Evolutionary conservation across 768 basidiomycete genomes (phyloP), one percentile per base, ranked within the genome.

Genomic region (Leccinellum albellum): DNA sequence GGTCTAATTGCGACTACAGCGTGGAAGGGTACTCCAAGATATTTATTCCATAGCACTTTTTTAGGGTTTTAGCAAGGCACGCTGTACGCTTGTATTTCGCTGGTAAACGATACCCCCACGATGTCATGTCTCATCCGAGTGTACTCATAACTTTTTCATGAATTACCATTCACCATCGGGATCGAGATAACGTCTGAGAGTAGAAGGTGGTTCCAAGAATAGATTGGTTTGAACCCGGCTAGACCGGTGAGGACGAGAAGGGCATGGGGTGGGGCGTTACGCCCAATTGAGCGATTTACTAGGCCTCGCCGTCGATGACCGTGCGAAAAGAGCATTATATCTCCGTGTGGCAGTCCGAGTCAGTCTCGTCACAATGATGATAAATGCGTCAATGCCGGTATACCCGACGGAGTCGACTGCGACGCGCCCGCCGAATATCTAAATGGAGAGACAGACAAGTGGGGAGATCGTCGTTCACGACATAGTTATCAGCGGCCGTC

Each of bases 1-100:
- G 6, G n/a, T 32, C 62, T 64, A 53, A 64, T 10, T 40, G 33
- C 7, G 10, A 3, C n/a, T 4, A 21, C 42, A 72, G 71, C 28
- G 71, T 73, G 54, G 71, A 73, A 24, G 71, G 71, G 21, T 73
- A 71, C 49, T 73, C 71, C 24, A 74, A 65, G 66, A 73, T 73
- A 37, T 73, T 66, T 33, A 73, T 73, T 20, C 71, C 71, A 40
- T 72, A 67, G 60, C 26, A 29, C 37, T 6, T 12, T 24, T 46
- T 20, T n/a, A 40, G 7, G 7, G 40, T 2, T 20, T 23, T 35
- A 53, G 48, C 51, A 44, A 31, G 47, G 55, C 17, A 44, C 26
- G n/a, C 31, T 58, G 48, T 58, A 56, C 15, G 37, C 10, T 24
- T 50, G 51, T 60, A 60, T 51, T 33, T 42, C 35, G 32, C n/a